Percentiles rank a stretch among this genome's conserved stretches.
Evolutionary conservation across 2,329 filamentous ascomycete species (phyloP).

Genomic region (Rugonectria rugulosa): DNA sequence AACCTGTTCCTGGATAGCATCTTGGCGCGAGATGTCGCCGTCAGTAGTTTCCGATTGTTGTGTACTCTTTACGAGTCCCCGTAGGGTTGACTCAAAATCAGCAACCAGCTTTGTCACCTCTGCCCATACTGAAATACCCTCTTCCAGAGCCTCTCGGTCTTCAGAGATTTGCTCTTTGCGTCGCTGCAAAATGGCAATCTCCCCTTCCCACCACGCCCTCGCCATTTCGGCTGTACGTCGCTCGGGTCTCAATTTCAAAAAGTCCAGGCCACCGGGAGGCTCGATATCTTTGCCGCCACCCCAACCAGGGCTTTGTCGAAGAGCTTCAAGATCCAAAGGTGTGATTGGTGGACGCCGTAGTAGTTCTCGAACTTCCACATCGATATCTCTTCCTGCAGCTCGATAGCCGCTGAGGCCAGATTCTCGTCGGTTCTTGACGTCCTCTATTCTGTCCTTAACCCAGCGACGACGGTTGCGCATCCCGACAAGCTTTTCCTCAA

Average conservation of each 20-base stretch:
- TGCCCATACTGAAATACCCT: constrained; percentile 73
- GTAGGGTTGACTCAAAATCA: constrained; percentile 70
- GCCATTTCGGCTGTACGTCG: constrained; percentile 76
- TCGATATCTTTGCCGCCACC: constrained; percentile 25
- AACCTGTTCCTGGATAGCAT: constrained; percentile 56
- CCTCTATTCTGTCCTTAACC: constrained; percentile 66
- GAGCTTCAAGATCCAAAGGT: constrained; percentile 58
- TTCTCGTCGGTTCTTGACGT: constrained; percentile 71
- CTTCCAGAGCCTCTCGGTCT: constrained; percentile 71
- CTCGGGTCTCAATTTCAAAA: constrained; percentile 67
- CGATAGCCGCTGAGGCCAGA: constrained; percentile 77
- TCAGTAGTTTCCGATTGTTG: constrained; percentile 41
- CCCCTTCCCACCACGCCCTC: constrained; percentile 72
- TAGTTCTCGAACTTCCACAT: constrained; percentile 67
- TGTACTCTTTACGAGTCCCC: constrained; percentile 57
- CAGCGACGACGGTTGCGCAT: constrained; percentile 68
- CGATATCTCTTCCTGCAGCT: constrained; percentile 70
- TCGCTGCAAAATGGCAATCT: constrained; percentile 63
- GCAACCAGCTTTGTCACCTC: constrained; percentile 66
- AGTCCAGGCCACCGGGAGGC: constrained; percentile 57
- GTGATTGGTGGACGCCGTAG: constrained; percentile 64
- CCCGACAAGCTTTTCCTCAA: constrained; percentile 69
- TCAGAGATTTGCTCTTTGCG: constrained; percentile 64
- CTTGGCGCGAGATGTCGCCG: constrained; percentile 43
- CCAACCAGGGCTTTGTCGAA: constrained; percentile 33